Evolutionary conservation across 2,329 filamentous ascomycete species (phyloP), one percentile per base, ranked within the genome.

Genomic region (Fonsecaea pedrosoi): DNA sequence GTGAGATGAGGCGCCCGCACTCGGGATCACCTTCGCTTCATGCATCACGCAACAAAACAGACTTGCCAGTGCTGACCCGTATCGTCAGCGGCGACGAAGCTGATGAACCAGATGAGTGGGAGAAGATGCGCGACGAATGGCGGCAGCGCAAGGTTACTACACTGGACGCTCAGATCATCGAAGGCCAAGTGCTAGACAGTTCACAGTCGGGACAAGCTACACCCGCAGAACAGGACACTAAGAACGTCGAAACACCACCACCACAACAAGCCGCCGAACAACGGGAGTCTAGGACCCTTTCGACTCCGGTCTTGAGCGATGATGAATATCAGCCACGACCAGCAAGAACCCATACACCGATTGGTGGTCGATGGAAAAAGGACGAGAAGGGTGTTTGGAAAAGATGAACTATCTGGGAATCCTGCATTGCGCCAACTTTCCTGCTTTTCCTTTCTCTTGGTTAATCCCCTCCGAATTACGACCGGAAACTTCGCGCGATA

Each of bases 31-130:
- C 71, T 2, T 59, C 71, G 9, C 37, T 71, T 12, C 40, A 62
- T 53, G 45, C 48, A 10, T 34, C 38, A 18, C 50, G 50, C 30
- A 64, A 62, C 32, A 67, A 62, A 50, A 21, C 38, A 21, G 66
- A 70, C n/a, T 57, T 69, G 45, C 65, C 69, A 12, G 35, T 58
- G 9, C 69, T 73, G 12, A 62, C 63, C 1, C 67, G 68, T 8
- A 70, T 73, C 32, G 62, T 71, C 50, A 69, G 66, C 53, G 65
- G 62, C 12, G 71, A 73, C 54, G 71, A 71, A 45, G 64, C 61
- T 15, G 71, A 73, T 45, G 69, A 71, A 38, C 61, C 64, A 37
- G 71, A 73, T 55, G 61, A 69, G 30, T 69, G 56, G 48, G 62
- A 72, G 59, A 55, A 48, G 30, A 57, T 54, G 48, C 57, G 69